phyloP scores from a whole-genome alignment of 805 yeast genomes.

The Yamadazyma scolyti region DNA sequence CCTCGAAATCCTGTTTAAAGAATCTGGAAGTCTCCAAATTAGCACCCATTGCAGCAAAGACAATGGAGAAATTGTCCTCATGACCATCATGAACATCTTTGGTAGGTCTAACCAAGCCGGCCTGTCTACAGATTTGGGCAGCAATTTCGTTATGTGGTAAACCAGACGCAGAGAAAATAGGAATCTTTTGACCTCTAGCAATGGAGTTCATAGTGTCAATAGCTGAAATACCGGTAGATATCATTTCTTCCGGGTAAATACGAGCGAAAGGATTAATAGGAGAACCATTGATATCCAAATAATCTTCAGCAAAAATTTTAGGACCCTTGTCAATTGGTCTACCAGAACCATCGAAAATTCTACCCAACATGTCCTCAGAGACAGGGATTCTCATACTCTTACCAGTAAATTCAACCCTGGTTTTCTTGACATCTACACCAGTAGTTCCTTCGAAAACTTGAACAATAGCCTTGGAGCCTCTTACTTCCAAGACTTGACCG shows the following conservation, averaged over 20 bases:
- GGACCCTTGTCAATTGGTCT: constrained; percentile 98
- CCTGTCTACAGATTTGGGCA: constrained; percentile 99
- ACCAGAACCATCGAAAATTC: constrained; percentile 98
- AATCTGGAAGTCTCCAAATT: constrained; percentile 97
- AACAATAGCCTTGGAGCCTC: constrained; percentile 95
- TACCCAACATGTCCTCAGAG: constrained; percentile 94
- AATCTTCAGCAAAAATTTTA: constrained; percentile 96
- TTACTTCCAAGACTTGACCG: constrained; percentile 97
- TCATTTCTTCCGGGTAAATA: constrained; percentile 99
- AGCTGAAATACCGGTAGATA: constrained; percentile 97
- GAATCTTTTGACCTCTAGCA: constrained; percentile 99
- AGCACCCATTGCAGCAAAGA: constrained; percentile 99
- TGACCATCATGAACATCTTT: constrained; percentile 99
- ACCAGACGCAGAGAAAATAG: constrained; percentile 98
- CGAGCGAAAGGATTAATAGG: constrained; percentile 98
- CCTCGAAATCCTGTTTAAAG: constrained; percentile 99
- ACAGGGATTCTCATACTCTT: constrained; percentile 90
- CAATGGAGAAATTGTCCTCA: constrained; percentile 98
- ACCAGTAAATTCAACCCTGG: constrained; percentile 96
- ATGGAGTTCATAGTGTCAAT: constrained; percentile 99
- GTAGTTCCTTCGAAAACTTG: constrained; percentile 99
- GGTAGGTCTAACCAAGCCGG: constrained; percentile 98
- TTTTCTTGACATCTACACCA: constrained; percentile 97
- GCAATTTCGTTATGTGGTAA: constrained; percentile 99
- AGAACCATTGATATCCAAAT: constrained; percentile 96